These are phyloP conservation scores for Carex parvula DNA, from an alignment of 176 grass and related monocot species.

Conservation along the genomic window DNA sequence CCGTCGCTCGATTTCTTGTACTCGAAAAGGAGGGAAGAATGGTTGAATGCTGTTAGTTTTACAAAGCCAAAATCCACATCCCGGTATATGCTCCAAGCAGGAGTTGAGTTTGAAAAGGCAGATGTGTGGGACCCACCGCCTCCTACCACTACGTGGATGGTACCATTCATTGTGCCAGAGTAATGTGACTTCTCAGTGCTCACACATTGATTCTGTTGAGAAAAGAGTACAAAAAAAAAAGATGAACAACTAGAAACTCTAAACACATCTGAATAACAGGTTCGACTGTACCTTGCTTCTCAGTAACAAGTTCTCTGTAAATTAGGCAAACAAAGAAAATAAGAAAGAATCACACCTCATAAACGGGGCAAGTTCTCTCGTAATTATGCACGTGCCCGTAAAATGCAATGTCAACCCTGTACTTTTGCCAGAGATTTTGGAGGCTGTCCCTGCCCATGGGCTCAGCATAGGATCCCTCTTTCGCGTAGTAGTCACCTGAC, in stretches of 20 bases:
- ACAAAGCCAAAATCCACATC: slow-evolving; percentile 72
- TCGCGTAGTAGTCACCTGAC: slow-evolving; percentile 40
- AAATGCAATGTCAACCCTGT: slow-evolving; percentile 71
- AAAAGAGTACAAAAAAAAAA: not conserved
- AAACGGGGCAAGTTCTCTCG: slow-evolving; percentile 75
- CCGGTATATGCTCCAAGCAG: slow-evolving; percentile 67
- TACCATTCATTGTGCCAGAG: slow-evolving; percentile 55
- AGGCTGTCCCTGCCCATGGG: slow-evolving; percentile 67
- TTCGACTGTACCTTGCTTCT: not conserved
- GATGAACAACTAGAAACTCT: not conserved
- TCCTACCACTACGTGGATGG: slow-evolving; percentile 67
- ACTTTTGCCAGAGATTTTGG: slow-evolving; percentile 62
- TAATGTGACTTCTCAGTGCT: slow-evolving; percentile 40
- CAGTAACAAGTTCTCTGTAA: not conserved
- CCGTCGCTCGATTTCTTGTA: slow-evolving; percentile 60
- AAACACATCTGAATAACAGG: not conserved
- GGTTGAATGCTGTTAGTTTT: slow-evolving; percentile 77
- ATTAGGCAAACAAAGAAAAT: not conserved
- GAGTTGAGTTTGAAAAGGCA: slow-evolving; percentile 39
- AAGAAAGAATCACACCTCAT: slow-evolving; percentile 33
- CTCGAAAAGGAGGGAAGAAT: slow-evolving; percentile 59
- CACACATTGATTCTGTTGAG: slow-evolving; percentile 54
- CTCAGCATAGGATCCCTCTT: slow-evolving; percentile 45
- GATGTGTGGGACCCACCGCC: slow-evolving; percentile 67
- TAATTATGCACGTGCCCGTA: slow-evolving; percentile 89